Evolutionary conservation across 2,329 filamentous ascomycete species (phyloP).

Genomic region (Fusarium humuli): DNA sequence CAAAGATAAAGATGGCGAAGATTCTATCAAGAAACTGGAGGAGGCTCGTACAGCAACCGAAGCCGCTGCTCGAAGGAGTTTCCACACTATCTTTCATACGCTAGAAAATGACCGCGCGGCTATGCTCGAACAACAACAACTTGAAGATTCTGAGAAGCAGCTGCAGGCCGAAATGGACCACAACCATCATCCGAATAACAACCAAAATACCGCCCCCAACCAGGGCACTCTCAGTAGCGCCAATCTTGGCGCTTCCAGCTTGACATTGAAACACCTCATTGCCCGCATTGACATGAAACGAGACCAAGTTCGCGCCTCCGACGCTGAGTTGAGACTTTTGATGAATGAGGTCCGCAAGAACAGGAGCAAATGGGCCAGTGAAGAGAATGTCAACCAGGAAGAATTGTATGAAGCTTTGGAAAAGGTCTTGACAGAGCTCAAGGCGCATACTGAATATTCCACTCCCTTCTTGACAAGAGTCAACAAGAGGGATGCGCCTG

Average conservation of each 20-base stretch:
- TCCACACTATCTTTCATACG: conserved; percentile 94
- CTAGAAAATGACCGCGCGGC: conserved; percentile 94
- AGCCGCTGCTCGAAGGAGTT: conserved; percentile 88
- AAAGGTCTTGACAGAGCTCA: conserved; percentile 96
- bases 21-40: conserved; percentile 92
- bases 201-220: conserved; percentile 67
- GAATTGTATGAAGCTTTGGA: conserved; percentile 97
- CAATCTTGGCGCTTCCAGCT: conserved; percentile 93
- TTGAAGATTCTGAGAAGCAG: conserved; percentile 96
- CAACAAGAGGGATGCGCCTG: conserved; percentile 95
- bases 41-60: conserved; percentile 92
- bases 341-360: conserved; percentile 99
- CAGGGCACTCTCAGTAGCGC: conserved; percentile 92
- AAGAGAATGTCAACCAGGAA: conserved; percentile 97
- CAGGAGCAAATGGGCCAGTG: conserved; percentile 97
- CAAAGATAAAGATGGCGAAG: conserved; percentile 78
- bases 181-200: conserved; percentile 64
- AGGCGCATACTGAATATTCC: conserved; percentile 96
- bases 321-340: conserved; percentile 88
- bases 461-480: conserved; percentile 94
- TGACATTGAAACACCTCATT: conserved; percentile 97
- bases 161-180: conserved; percentile 94
- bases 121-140: conserved; percentile 96
- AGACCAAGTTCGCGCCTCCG: conserved; percentile 88
- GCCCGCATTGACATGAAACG: conserved; percentile 94